These are phyloP conservation scores for Macrolepiota albuminosa DNA, from an alignment of 768 basidiomycete species.

Conservation along the genomic window DNA sequence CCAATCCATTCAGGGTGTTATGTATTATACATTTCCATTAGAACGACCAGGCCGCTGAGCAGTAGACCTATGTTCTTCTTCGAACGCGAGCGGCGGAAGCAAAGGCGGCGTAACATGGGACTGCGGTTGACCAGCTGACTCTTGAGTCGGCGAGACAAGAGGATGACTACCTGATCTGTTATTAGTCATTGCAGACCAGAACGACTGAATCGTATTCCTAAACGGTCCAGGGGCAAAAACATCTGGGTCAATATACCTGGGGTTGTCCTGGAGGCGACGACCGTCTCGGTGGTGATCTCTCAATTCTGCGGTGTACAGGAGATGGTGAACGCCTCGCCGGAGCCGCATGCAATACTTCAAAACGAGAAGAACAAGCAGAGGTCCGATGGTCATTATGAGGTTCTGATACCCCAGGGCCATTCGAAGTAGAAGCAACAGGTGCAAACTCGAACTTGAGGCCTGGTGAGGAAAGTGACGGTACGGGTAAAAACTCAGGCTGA, in stretches of 20 bases:
- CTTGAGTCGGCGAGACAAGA: not conserved
- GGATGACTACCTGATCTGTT: constrained; percentile 9
- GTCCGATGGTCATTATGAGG: not conserved
- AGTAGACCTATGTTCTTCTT: constrained; percentile 15
- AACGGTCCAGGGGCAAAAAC: constrained; percentile 43
- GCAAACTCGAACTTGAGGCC: constrained; percentile 19
- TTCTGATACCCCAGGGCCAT: not conserved
- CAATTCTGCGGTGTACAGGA: not conserved
- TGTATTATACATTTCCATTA: too few relatives aligned
- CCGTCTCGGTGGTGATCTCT: constrained; percentile 3
- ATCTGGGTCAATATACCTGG: constrained; percentile 26
- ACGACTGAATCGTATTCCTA: constrained; percentile 40
- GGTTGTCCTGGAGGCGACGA: constrained; percentile 10
- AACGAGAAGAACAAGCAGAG: not conserved
- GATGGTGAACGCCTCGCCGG: constrained; percentile 7
- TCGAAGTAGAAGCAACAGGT: not conserved
- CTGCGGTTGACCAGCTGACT: not conserved
- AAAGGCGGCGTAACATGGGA: constrained; percentile 11
- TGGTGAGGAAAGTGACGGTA: constrained; percentile 21
- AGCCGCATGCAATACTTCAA: not conserved
- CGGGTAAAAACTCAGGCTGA: constrained; percentile 7
- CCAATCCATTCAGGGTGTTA: too few relatives aligned
- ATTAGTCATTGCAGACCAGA: constrained; percentile 13
- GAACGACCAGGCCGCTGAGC: not conserved
- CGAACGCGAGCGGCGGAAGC: constrained; percentile 37